Conservation (phyloP, 805 yeast species). For the Wickerhamiella nectarea region DNA sequence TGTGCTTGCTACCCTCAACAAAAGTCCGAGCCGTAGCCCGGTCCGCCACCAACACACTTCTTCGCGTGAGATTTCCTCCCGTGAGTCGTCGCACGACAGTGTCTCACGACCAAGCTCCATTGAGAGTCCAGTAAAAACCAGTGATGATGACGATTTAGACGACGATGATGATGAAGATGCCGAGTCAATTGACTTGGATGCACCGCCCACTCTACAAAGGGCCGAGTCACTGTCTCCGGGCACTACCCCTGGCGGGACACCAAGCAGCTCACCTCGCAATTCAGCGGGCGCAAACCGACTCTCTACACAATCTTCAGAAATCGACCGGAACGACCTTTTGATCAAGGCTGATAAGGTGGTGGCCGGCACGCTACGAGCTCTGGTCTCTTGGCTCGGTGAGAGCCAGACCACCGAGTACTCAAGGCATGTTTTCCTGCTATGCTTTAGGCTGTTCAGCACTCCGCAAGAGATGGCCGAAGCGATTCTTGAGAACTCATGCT, state of each 20-base stretch:
- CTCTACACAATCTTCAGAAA: background rate
- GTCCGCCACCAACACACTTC: background rate
- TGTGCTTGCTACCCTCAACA: too few relatives aligned
- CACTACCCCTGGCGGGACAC: background rate
- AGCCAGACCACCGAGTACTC: slow-evolving; percentile 30
- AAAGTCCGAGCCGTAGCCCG: too few relatives aligned
- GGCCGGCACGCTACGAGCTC: slow-evolving; percentile 25
- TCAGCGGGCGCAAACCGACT: background rate
- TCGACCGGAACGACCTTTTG: slow-evolving; percentile 11
- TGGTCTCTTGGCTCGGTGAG: slow-evolving; percentile 22
- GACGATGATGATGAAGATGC: background rate
- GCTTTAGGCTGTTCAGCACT: slow-evolving; percentile 57
- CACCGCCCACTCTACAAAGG: slow-evolving; percentile 4
- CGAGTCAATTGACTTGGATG: slow-evolving; percentile 5
- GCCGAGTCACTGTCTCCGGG: slow-evolving; percentile 4
- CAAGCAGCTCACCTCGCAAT: background rate
- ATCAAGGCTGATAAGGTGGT: slow-evolving; percentile 20
- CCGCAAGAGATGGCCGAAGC: slow-evolving; percentile 50
- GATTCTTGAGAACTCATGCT: slow-evolving; percentile 1
- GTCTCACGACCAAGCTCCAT: slow-evolving; percentile 4
- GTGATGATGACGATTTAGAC: background rate
- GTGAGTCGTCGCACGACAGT: slow-evolving; percentile 3
- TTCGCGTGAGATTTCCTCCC: slow-evolving; percentile 3
- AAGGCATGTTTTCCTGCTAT: slow-evolving; percentile 59
- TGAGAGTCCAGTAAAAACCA: background rate